Evolutionary conservation across 257 asterid species (phyloP).

Genomic region (Plantago major): DNA sequence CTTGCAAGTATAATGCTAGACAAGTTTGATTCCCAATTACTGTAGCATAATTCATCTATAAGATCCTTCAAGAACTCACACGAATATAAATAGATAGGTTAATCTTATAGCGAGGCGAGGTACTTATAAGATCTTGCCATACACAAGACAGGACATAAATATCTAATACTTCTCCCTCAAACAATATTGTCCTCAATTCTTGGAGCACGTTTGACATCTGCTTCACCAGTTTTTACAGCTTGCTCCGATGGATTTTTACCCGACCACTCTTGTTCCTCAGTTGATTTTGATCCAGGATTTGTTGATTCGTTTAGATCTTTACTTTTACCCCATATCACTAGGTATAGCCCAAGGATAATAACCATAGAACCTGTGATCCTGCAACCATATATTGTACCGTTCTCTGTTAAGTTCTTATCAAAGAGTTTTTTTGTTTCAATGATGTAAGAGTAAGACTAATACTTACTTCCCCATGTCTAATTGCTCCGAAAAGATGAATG

Average conservation of each 20-base stretch:
- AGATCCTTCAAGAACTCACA: no score
- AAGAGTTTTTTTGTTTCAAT: not conserved
- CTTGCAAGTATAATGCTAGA: no score
- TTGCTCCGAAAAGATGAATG: constrained; percentile 47
- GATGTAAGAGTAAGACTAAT: no score
- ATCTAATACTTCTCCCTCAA: not conserved
- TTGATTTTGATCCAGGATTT: not conserved
- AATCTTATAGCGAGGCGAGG: no score
- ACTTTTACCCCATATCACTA: constrained; percentile 49
- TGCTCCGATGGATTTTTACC: constrained; percentile 1
- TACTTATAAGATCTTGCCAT: no score
- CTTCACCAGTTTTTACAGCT: not conserved
- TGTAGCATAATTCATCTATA: no score
- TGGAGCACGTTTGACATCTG: not conserved
- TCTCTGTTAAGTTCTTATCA: not conserved
- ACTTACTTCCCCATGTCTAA: constrained; percentile 49
- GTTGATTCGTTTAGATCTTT: constrained; percentile 21
- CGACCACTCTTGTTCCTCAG: not conserved
- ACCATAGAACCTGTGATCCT: constrained; percentile 40
- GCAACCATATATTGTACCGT: constrained; percentile 7
- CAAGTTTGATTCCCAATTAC: no score
- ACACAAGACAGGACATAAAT: not conserved
- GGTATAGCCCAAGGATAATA: constrained; percentile 38
- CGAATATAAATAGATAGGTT: not conserved
- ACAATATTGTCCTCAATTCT: constrained; percentile 3